Evolutionary conservation across 495 filamentous ascomycete genomes (phyloP).

Genomic region (Penicillium soppii): DNA sequence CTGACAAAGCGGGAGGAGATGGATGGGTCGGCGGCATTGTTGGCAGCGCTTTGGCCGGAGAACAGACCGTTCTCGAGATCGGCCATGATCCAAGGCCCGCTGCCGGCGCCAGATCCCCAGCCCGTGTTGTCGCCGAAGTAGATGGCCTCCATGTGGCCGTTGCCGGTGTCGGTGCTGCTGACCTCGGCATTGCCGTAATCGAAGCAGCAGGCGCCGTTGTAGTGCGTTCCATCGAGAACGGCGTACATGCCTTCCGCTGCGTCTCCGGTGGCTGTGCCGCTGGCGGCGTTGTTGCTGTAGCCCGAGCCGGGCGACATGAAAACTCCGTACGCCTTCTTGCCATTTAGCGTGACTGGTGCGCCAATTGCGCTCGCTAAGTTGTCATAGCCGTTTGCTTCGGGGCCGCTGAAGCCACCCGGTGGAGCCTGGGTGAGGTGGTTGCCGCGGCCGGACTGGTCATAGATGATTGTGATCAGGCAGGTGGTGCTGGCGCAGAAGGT

Average conservation of each 20-base stretch:
- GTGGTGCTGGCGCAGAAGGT: conserved; percentile 56
- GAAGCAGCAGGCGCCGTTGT: conserved; percentile 58
- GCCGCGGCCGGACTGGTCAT: conserved; percentile 57
- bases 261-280: conserved; percentile 52
- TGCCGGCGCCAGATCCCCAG: conserved; percentile 54
- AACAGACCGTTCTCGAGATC: conserved; percentile 61
- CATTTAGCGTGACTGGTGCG: conserved; percentile 58
- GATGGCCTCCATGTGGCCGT: conserved; percentile 62
- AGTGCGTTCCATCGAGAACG: conserved; percentile 59
- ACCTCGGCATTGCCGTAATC: conserved; percentile 63
- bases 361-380: conserved; percentile 54
- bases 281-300: conserved; percentile 52
- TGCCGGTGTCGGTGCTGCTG: conserved; percentile 52
- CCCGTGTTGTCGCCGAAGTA: conserved; percentile 51
- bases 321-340: conserved; percentile 58
- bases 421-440: conserved; percentile 60
- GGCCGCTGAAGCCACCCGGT: conserved; percentile 50
- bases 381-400: conserved; percentile 54
- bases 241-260: conserved; percentile 58
- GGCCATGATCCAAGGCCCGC: conserved; percentile 60
- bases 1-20: conserved; percentile 52
- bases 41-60: conserved; percentile 39
- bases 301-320: conserved; percentile 56
- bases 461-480: conserved; percentile 58
- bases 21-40: conserved; percentile 48